Base-by-base conservation (phyloP, 2,329 filamentous ascomycete genomes). In the Sordariomycetes sp. region DNA sequence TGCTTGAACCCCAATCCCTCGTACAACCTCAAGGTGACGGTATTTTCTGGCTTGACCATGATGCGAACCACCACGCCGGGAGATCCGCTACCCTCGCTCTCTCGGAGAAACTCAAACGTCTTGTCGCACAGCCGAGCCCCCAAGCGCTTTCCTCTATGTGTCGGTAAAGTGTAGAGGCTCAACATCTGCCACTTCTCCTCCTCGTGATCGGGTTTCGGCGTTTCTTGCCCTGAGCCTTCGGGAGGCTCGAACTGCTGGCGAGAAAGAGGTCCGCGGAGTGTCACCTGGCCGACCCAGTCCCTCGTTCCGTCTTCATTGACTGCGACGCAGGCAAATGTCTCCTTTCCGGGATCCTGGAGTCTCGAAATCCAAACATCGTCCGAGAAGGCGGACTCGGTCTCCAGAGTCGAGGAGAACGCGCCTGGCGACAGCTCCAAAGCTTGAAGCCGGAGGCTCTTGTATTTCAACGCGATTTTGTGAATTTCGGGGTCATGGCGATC, bases 101-200 rank as follows among this genome's bases (percentile, higher is more conserved):
- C 30, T n/a, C n/a, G n/a, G 11, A 44, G 35, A 40, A 36, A 35
- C 29, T 32, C 24, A 14, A 42, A 39, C 4, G 39, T 32, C 8
- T n/a, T 26, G 21, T 30, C 24, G 20, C 42, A 44, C 12, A 44
- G 32, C 20, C 30, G 14, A 10, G 24, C 24, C 14, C 31, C 42
- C 18, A 42, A 27, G 5, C 38, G 38, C 28, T 37, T 33, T 4
- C 42, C 39, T 6, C 38, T 30, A 23, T 44, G 42, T 3, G 21
- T 18, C 7, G 42, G 38, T 10, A 42, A 21, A 10, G 36, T 35
- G 23, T 39, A 44, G 1, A 44, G 36, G 12, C 36, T 35, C 20
- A 40, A 38, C 30, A 42, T 37, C 24, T 44, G 39, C 42, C 42
- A 44, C 25, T 30, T 37, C 24, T 40, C 37, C 15, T 33, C 37